These are phyloP conservation scores for Zychaea mexicana DNA, from an alignment of 371 early-diverging fungal species.

Conservation along the genomic window DNA sequence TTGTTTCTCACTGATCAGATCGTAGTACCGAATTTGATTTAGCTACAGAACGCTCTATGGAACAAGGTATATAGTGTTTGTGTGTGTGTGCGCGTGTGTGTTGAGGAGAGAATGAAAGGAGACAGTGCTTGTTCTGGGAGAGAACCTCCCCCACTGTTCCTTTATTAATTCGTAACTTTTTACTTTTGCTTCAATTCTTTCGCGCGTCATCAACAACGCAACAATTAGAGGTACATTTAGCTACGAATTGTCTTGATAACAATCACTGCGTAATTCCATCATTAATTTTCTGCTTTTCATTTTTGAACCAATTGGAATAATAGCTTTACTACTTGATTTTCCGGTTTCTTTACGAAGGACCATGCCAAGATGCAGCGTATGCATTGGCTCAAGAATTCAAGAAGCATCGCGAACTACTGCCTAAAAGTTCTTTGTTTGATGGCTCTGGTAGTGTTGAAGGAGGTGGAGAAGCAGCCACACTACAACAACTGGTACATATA, in stretches of 20 bases:
- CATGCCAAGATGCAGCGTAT: constrained; percentile 53
- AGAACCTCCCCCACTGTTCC: too few relatives aligned
- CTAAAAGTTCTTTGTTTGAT: constrained; percentile 64
- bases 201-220: constrained; percentile 5
- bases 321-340: constrained; percentile 68
- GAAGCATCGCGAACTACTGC: constrained; percentile 55
- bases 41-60: constrained; percentile 7
- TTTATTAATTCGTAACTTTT: too few relatives aligned
- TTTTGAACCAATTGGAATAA: neutral
- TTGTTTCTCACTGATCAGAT: neutral
- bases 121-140: neutral
- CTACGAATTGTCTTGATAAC: neutral
- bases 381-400: constrained; percentile 51
- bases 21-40: neutral
- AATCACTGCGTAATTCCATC: neutral
- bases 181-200: too few relatives aligned
- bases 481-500: neutral
- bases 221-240: constrained; percentile 4
- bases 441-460: constrained; percentile 52
- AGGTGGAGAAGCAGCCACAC: neutral
- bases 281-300: neutral
- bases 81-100: neutral
- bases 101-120: neutral
- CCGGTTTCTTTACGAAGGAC: constrained; percentile 59
- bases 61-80: constrained; percentile 3